A percentile compares a stretch with the other conserved stretches of the same genome.
Conservation (phyloP, 805 yeast genomes). For the Sungouiella blattae region DNA sequence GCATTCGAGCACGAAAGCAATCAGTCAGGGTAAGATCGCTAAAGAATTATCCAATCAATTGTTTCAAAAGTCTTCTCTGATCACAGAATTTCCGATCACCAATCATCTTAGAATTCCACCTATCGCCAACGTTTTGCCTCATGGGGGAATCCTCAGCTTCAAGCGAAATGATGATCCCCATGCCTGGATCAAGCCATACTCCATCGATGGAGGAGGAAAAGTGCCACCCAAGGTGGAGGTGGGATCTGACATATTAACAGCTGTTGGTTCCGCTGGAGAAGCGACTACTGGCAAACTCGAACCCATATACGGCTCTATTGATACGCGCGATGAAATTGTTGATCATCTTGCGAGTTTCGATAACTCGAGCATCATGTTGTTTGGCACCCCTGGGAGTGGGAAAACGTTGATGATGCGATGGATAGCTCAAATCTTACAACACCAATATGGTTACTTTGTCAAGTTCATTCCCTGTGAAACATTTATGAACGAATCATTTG, state of each 20-base stretch:
- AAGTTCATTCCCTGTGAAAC: slow-evolving; percentile 52
- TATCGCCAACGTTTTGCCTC: slow-evolving; percentile 44
- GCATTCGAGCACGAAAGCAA: slow-evolving; percentile 26
- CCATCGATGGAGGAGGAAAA: slow-evolving; percentile 23
- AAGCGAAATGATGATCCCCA: slow-evolving; percentile 40
- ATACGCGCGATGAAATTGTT: slow-evolving; percentile 35
- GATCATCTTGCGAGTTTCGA: slow-evolving; percentile 41
- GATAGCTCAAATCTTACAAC: slow-evolving; percentile 34
- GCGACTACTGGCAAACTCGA: slow-evolving; percentile 11
- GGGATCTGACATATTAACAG: slow-evolving; percentile 38
- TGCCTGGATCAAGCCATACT: slow-evolving; percentile 41
- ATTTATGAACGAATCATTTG: slow-evolving; percentile 52
- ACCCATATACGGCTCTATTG: slow-evolving; percentile 56
- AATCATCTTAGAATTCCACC: slow-evolving; percentile 51
- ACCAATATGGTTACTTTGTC: slow-evolving; percentile 42
- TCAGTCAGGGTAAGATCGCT: slow-evolving; percentile 7
- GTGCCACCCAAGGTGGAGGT: slow-evolving; percentile 40
- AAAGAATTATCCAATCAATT: slow-evolving; percentile 18
- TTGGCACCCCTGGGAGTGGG: slow-evolving; percentile 82
- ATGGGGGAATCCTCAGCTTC: slow-evolving; percentile 59
- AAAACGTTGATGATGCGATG: slow-evolving; percentile 56
- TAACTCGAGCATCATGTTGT: slow-evolving; percentile 55
- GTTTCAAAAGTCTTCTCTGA: slow-evolving; percentile 9
- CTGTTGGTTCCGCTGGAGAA: too few relatives aligned
- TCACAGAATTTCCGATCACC: slow-evolving; percentile 41